A percentile compares a stretch with the other conserved stretches of the same genome.
Conservation (phyloP, 345 rosid genomes). For the Eucalyptus shirleyi region DNA sequence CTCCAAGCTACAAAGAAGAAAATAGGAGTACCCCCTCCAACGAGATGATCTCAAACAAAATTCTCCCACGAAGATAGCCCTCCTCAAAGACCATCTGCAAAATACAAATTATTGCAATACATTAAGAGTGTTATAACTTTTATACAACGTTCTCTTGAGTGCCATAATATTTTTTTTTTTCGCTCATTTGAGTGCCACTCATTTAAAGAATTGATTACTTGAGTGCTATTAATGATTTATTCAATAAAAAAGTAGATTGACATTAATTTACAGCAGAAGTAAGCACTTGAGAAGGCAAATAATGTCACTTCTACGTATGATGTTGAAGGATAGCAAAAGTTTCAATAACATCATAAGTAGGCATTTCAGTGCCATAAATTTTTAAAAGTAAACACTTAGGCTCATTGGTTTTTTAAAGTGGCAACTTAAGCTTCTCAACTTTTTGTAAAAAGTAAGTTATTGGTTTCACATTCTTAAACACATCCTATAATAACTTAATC, state of each 20-base stretch:
- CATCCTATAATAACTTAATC: not conserved
- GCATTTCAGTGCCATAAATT: not conserved
- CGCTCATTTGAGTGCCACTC: not conserved
- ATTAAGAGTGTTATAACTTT: not conserved
- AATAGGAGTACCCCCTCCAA: not conserved
- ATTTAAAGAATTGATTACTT: not conserved
- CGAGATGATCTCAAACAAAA: not conserved
- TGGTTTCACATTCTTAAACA: not conserved
- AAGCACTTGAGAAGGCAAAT: too few species aligned
- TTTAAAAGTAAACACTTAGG: not conserved
- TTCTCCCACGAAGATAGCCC: not conserved
- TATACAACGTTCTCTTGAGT: rapidly evolving
- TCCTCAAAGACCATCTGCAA: not conserved
- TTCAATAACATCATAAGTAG: too few species aligned
- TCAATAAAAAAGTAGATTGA: not conserved
- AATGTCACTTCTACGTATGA: rapidly evolving
- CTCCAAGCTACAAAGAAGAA: not conserved
- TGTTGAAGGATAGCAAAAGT: not conserved
- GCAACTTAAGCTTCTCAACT: not conserved
- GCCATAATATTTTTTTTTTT: too few species aligned
- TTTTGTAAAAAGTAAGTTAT: too few species aligned
- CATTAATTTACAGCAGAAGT: not conserved
- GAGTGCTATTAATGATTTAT: not conserved
- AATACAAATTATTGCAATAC: not conserved
- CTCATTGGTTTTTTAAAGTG: not conserved